These are phyloP conservation scores for Paxillus ammoniavirescens DNA, from an alignment of 768 basidiomycete genomes.

Conservation along the genomic window DNA sequence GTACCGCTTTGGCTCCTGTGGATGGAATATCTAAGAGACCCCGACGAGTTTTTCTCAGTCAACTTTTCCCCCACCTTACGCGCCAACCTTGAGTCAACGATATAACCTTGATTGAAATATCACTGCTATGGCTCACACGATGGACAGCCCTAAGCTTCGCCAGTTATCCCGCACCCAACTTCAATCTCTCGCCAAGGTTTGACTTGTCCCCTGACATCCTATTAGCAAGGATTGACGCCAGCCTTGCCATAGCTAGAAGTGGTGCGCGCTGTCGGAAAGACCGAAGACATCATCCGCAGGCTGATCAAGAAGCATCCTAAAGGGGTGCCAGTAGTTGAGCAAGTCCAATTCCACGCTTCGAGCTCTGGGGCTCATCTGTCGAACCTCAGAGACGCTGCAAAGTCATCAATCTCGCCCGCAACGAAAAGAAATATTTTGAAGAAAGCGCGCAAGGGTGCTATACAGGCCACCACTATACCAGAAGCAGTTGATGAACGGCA, in stretches of 20 bases:
- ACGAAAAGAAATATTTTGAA: neutral
- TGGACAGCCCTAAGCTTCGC: constrained; percentile 21
- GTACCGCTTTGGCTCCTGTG: neutral
- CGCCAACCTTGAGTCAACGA: neutral
- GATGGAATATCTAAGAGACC: neutral
- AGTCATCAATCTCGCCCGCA: constrained; percentile 5
- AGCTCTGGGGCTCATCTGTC: neutral
- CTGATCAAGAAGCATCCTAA: constrained; percentile 25
- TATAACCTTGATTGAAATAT: neutral
- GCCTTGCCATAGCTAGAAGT: constrained; percentile 18
- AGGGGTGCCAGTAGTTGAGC: constrained; percentile 21
- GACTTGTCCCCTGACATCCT: neutral
- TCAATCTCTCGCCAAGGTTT: constrained; percentile 26
- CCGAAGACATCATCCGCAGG: constrained; percentile 26
- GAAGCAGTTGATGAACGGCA: neutral
- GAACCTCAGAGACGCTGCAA: constrained; percentile 2
- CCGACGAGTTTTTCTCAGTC: too few species aligned
- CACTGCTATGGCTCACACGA: neutral
- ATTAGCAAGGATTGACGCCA: neutral
- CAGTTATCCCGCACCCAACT: constrained; percentile 19
- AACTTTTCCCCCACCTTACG: neutral
- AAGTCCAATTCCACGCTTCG: neutral
- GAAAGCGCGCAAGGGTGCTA: neutral
- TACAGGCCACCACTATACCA: neutral
- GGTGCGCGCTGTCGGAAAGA: constrained; percentile 26